These are phyloP conservation scores for Phalaenopsis hybrid DNA, from an alignment of 116 monocot genomes.

Conservation along the genomic window DNA sequence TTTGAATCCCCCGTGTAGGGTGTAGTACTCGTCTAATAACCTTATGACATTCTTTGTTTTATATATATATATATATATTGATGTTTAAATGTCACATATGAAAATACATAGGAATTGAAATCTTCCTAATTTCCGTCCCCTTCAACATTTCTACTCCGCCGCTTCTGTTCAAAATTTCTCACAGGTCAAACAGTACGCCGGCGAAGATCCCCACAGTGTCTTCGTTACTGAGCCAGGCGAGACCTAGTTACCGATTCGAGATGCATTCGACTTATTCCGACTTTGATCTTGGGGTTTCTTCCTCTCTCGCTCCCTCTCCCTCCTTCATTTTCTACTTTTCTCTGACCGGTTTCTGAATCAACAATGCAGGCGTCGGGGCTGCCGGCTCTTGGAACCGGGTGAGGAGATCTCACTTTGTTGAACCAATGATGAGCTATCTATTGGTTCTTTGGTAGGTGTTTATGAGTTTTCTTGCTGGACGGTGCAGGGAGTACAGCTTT, in stretches of 20 bases:
- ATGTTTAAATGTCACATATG: too few relatives aligned
- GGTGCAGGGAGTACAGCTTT: slow-evolving; percentile 61
- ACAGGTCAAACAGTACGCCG: not conserved
- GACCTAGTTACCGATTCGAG: not conserved
- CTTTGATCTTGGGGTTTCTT: not conserved
- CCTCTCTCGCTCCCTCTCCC: not conserved
- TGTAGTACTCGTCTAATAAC: too few relatives aligned
- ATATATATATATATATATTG: too few relatives aligned
- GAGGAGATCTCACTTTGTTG: slow-evolving; percentile 12
- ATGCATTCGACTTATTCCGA: not conserved
- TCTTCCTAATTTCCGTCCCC: not conserved
- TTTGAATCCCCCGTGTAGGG: too few relatives aligned
- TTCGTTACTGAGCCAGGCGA: not conserved
- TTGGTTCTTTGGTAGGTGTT: not conserved
- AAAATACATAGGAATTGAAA: too few relatives aligned
- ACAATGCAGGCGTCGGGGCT: slow-evolving; percentile 42
- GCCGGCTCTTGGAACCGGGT: slow-evolving; percentile 34
- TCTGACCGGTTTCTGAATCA: not conserved
- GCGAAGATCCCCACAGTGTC: not conserved
- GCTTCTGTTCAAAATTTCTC: not conserved
- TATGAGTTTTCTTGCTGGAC: not conserved
- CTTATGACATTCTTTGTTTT: too few relatives aligned
- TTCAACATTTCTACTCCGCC: not conserved
- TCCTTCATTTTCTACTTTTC: not conserved
- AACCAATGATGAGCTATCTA: not conserved